Base-by-base conservation (phyloP, 352 stramenopile species). In the Pythium sp. region DNA sequence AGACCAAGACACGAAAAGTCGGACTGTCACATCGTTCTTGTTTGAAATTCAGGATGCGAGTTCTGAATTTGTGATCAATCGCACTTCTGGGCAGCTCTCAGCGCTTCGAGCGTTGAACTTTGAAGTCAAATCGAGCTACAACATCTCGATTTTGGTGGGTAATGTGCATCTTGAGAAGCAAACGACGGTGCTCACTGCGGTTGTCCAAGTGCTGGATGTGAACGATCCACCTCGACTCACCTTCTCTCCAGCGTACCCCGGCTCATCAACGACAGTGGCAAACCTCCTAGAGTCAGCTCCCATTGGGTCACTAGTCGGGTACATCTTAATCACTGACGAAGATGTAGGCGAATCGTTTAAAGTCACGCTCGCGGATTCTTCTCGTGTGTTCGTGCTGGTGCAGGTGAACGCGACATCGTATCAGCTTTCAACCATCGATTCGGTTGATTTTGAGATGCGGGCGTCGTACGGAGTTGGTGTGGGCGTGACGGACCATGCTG, bases 1-100 rank as follows among this genome's bases (percentile, higher is more conserved):
- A 18, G 79, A 90, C 24, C 71, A 78, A 70, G 81, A 90, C 38
- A 75, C 72, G 7, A 68, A 70, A 11, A 73, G 63, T 18, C 64
- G 69, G 1, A 66, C 57, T 47, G 49, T 55, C 0, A 68, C 57
- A 0, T 63, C 62, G 14, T 87, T 85, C 24, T 5, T 71, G 15
- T 90, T 90, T 67, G 79, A 86, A 54, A 77, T 67, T 12, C 61
- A 67, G 22, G 61, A 53, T 47, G 15, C 61, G 5, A 34, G 30
- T 61, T 9, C 69, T 46, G 41, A 58, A 63, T 78, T 78, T 51
- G 30, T 36, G 5, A 67, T 81, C 18, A 73, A 46, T 61, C 55
- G 69, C 2, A 53, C 60, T 2, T 72, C 46, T n/a, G 76, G 76
- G 0, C 73, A 77, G 22, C 43, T 80, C 12, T 53, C 60, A 9